Conservation (phyloP, 2,329 filamentous ascomycete genomes). For the Colletotrichum neosansevieriae region DNA sequence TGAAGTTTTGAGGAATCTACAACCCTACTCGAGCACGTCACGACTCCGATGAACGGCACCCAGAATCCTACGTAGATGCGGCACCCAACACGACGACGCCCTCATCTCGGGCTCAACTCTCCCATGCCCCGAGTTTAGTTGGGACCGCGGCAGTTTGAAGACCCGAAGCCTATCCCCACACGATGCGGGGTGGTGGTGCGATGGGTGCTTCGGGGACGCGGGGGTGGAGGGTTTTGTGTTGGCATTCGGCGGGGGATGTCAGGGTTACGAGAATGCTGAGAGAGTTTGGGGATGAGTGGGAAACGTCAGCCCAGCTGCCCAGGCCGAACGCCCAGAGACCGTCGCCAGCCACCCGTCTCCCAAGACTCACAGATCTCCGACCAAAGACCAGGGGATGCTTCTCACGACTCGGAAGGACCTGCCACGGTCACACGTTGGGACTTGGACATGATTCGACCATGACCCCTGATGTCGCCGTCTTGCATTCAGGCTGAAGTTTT, state of each 20-base stretch:
- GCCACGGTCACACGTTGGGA: neutral
- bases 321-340: neutral
- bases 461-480: neutral
- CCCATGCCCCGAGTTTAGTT: constrained; percentile 25
- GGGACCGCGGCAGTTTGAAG: constrained; percentile 11
- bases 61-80: neutral
- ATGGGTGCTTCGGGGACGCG: constrained; percentile 2
- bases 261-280: constrained; percentile 18
- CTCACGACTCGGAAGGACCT: neutral
- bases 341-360: constrained; percentile 23
- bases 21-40: constrained; percentile 4
- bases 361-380: constrained; percentile 1
- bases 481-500: constrained; percentile 34
- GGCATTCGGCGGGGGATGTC: constrained; percentile 21
- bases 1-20: constrained; percentile 5
- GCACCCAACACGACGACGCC: constrained; percentile 7
- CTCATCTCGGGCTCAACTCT: constrained; percentile 23
- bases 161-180: constrained; percentile 22
- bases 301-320: constrained; percentile 1
- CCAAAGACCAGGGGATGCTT: neutral
- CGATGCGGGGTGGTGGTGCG: no score
- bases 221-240: constrained; percentile 1
- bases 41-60: neutral
- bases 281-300: constrained; percentile 32
- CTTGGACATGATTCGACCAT: constrained; percentile 26